A percentile compares a stretch with the other conserved stretches of the same genome.
These are phyloP conservation scores for Warburgia ugandensis DNA, from an alignment of 164 flowering plant genomes.

Conservation along the genomic window DNA sequence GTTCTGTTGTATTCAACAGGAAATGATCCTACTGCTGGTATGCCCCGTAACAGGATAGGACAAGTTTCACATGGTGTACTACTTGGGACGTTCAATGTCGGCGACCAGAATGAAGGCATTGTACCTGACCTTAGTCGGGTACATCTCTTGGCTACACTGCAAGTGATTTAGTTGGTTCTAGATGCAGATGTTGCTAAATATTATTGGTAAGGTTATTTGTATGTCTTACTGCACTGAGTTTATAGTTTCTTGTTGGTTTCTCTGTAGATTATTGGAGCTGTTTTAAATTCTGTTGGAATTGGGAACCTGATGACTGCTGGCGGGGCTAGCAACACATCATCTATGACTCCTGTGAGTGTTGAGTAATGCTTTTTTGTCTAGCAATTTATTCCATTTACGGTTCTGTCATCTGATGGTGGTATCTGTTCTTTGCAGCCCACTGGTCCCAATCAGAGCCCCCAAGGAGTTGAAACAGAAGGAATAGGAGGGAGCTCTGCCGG, in stretches of 20 bases:
- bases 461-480: slow-evolving; percentile 46
- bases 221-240: neutral
- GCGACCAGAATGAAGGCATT: slow-evolving; percentile 66
- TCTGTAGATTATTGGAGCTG: slow-evolving; percentile 82
- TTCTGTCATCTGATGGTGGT: neutral
- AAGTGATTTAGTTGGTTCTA: neutral
- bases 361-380: too few relatives aligned
- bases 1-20: slow-evolving; percentile 30
- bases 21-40: slow-evolving; percentile 47
- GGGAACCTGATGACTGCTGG: slow-evolving; percentile 38
- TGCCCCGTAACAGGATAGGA: slow-evolving; percentile 56
- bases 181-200: neutral
- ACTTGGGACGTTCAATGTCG: slow-evolving; percentile 81
- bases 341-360: slow-evolving; percentile 40
- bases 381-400: too few relatives aligned
- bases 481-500: too few relatives aligned
- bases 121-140: slow-evolving; percentile 78
- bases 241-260: slow-evolving; percentile 2
- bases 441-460: slow-evolving; percentile 32
- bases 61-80: slow-evolving; percentile 89
- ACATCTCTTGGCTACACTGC: slow-evolving; percentile 15
- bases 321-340: slow-evolving; percentile 26
- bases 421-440: slow-evolving; percentile 29
- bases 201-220: neutral
- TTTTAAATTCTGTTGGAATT: slow-evolving; percentile 74